These are phyloP conservation scores for Saturnispora gosingensis DNA, from an alignment of 805 yeast species.

Conservation along the genomic window DNA sequence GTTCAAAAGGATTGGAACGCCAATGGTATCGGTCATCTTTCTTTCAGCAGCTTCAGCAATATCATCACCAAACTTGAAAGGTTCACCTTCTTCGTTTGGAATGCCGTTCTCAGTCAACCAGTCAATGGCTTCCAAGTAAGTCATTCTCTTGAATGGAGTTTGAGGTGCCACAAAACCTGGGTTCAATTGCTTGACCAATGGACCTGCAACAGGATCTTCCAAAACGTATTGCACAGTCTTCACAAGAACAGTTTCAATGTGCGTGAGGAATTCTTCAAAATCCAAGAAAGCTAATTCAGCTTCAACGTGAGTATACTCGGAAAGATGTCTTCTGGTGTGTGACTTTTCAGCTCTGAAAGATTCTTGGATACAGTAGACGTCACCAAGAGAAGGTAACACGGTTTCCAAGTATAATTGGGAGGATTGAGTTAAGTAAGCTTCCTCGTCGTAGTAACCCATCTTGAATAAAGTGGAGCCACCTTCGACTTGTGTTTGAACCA, in stretches of 20 bases:
- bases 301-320: slow-evolving; percentile 96
- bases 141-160: slow-evolving; percentile 84
- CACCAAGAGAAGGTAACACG: slow-evolving; percentile 91
- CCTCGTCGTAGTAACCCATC: slow-evolving; percentile 92
- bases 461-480: slow-evolving; percentile 96
- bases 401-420: slow-evolving; percentile 97
- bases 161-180: slow-evolving; percentile 80
- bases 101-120: slow-evolving; percentile 96
- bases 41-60: slow-evolving; percentile 99
- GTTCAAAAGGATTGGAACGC: slow-evolving; percentile 83
- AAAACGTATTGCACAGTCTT: slow-evolving; percentile 64
- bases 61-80: slow-evolving; percentile 95
- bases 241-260: slow-evolving; percentile 73
- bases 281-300: slow-evolving; percentile 82
- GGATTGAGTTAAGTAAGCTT: slow-evolving; percentile 92
- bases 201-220: slow-evolving; percentile 89
- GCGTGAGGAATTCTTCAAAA: slow-evolving; percentile 78
- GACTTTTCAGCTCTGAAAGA: slow-evolving; percentile 99
- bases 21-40: slow-evolving; percentile 92
- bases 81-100: slow-evolving; percentile 88
- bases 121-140: slow-evolving; percentile 80
- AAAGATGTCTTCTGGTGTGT: slow-evolving; percentile 95
- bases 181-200: slow-evolving; percentile 82
- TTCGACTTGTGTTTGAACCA: slow-evolving; percentile 99
- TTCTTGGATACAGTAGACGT: slow-evolving; percentile 95